Evolutionary conservation across 768 basidiomycete genomes (phyloP), one percentile per base, ranked within the genome.

Genomic region (Grammothele lineata): DNA sequence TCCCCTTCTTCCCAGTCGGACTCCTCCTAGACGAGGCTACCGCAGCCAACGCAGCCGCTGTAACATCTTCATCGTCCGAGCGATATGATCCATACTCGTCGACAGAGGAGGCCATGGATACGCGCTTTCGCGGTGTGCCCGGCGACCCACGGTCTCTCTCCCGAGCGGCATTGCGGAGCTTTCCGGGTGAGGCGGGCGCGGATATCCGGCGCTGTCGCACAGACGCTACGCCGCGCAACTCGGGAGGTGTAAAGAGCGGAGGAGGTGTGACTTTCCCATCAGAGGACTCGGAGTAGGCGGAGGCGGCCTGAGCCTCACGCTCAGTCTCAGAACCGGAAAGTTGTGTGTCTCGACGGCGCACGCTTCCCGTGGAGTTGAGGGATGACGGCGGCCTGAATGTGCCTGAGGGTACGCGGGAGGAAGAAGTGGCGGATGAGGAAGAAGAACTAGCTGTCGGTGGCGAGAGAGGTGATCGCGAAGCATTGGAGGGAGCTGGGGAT

Each of bases 311-410:
- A 32, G 72, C 75, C 64, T 89, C 87, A 36, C 85, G 80, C 63
- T 91, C 89, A 0, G 88, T 91, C 63, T 90, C 89, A 2, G 87
- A 90, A 25, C 88, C 88, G 6, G 87, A 90, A 54, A 65, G 56
- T 49, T 65, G 54, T 56, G 51, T 55, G 36, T 58, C 48, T 38
- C 33, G 57, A 54, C 40, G 57, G 55, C 40, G 63, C 48, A 47
- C 37, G 40, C 47, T 25, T 30, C 48, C 45, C 22, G 54, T 38
- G 36, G 59, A 30, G 33, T 71, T 62, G 6, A 69, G 58, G 47
- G 62, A 54, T 22, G 69, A 64, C 47, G 55, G 64, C 48, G 67
- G 67, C 44, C 43, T 48, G 27, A 38, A 11, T 36, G 5, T 42
- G 27, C 11, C 27, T 7, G 35, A 36, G 6, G n/a, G 9, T n/a